A percentile compares a stretch with the other conserved stretches of the same genome.
phyloP scores from a whole-genome alignment of 2,329 filamentous ascomycete species.

The Fusarium sp. region DNA sequence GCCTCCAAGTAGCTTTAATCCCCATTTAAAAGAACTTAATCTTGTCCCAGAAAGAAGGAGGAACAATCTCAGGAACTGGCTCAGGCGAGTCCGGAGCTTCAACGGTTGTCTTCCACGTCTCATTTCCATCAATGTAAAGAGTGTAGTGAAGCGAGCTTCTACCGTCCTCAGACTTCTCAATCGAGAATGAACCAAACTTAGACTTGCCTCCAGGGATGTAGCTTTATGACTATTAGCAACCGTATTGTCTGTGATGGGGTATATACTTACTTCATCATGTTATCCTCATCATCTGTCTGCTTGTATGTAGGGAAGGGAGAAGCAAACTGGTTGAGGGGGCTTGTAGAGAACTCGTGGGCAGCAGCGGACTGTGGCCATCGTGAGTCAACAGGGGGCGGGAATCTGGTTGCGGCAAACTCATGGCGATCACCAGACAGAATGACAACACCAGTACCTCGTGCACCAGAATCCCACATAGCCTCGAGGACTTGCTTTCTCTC shows the following conservation, averaged over 20 bases:
- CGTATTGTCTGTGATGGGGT: background rate
- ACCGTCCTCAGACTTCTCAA: slow-evolving; percentile 71
- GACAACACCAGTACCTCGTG: slow-evolving; percentile 80
- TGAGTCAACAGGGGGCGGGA: slow-evolving; percentile 71
- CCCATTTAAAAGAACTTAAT: slow-evolving; percentile 44
- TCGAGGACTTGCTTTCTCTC: slow-evolving; percentile 86
- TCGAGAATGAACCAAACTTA: slow-evolving; percentile 82
- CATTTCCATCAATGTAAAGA: slow-evolving; percentile 83
- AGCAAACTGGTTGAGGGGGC: slow-evolving; percentile 94
- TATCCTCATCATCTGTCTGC: slow-evolving; percentile 84
- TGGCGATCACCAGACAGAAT: slow-evolving; percentile 94
- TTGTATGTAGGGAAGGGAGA: slow-evolving; percentile 85
- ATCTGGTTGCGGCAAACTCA: slow-evolving; percentile 92
- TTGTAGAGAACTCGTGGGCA: slow-evolving; percentile 92
- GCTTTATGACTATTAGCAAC: slow-evolving; percentile 53
- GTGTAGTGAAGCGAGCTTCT: slow-evolving; percentile 82
- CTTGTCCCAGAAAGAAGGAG: slow-evolving; percentile 62
- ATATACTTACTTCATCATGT: slow-evolving; percentile 81
- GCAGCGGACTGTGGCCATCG: slow-evolving; percentile 73
- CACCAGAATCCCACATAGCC: slow-evolving; percentile 91
- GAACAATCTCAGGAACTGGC: slow-evolving; percentile 45
- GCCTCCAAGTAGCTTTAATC: background rate
- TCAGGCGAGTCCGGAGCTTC: slow-evolving; percentile 56
- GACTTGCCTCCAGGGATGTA: slow-evolving; percentile 87
- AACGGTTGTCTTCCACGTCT: slow-evolving; percentile 77